Percentiles rank a stretch among this genome's conserved stretches.
Conservation (phyloP, 225 moss, liverwort and hornwort species). For the Asterella californica region DNA sequence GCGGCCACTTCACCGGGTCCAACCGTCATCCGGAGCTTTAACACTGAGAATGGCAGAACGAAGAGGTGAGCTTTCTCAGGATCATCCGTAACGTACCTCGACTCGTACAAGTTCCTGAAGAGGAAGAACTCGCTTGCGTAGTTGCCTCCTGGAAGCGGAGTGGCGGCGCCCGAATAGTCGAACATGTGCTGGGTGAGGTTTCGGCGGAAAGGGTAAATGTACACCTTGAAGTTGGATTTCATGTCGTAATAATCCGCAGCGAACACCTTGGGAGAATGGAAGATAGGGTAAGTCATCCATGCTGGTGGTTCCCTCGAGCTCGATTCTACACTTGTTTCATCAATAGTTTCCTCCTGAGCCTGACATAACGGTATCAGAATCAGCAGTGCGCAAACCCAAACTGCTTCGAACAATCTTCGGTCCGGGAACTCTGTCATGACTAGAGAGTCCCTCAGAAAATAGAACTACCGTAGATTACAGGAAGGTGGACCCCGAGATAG, state of each 20-base stretch:
- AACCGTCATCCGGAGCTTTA: conserved; percentile 51
- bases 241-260: conserved; percentile 56
- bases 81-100: conserved; percentile 53
- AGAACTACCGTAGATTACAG: no score
- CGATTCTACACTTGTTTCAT: no score
- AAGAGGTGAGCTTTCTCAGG: conserved; percentile 67
- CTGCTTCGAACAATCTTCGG: no score
- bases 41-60: conserved; percentile 78
- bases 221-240: conserved; percentile 63
- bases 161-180: conserved; percentile 12
- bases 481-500: no score
- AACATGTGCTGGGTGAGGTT: conserved; percentile 51
- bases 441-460: no score
- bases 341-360: no score
- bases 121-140: conserved; percentile 78
- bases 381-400: no score
- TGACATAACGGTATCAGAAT: no score
- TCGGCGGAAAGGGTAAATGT: conserved; percentile 60
- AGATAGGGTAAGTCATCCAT: conserved; percentile 34
- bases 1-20: conserved; percentile 16
- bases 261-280: conserved; percentile 63
- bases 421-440: no score
- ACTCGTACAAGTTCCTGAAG: conserved; percentile 72
- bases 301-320: background rate
- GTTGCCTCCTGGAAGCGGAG: conserved; percentile 63